Base-by-base conservation (phyloP, 2,329 filamentous ascomycete genomes). In the Xylariaceae sp. region DNA sequence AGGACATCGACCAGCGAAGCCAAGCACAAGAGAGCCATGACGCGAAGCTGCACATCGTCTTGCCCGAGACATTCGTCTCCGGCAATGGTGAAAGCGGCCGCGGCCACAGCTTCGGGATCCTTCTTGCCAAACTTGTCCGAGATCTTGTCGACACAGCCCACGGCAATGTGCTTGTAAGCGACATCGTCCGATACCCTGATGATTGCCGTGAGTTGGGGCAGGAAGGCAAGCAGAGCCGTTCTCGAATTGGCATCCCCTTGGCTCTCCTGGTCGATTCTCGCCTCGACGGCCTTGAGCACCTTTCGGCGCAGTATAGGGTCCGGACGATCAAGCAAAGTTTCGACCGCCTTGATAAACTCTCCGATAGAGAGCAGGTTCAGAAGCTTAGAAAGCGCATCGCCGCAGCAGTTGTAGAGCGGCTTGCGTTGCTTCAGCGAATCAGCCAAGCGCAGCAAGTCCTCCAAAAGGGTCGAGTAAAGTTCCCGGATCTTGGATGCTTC, bases 81-180 rank as follows among this genome's bases (percentile, higher is more conserved):
- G 26, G 85, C 81, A 52, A 98, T 83, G 2, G 83, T 83, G 43
- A 80, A 71, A 4, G 88, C 87, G 4, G 88, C 84, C 4, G 76
- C 76, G 17, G 84, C 73, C 31, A 95, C 84, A 31, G 80, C 81
- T 50, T 84, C 78, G 2, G 84, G 72, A 55, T 95, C 86, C 60
- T 89, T 94, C 69, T 92, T 94, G 50, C 92, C 94, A 59, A 95
- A 97, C 60, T 90, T 90, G 64, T 96, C 89, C 2, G 86, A 78
- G 47, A 98, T 94, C 61, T 87, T 86, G 64, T 96, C 89, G 31
- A 97, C 83, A 53, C 90, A 97, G 24, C 81, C 81, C 46, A 98
- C 81, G 1, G 89, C 86, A 9, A 86, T 88, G 53, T 88, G 83
- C 64, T 90, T 88, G 60, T 92, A 83, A 18, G 79, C 72, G 37